phyloP scores from a whole-genome alignment of 2,329 filamentous ascomycete genomes.

The Pleomassaria siparia region DNA sequence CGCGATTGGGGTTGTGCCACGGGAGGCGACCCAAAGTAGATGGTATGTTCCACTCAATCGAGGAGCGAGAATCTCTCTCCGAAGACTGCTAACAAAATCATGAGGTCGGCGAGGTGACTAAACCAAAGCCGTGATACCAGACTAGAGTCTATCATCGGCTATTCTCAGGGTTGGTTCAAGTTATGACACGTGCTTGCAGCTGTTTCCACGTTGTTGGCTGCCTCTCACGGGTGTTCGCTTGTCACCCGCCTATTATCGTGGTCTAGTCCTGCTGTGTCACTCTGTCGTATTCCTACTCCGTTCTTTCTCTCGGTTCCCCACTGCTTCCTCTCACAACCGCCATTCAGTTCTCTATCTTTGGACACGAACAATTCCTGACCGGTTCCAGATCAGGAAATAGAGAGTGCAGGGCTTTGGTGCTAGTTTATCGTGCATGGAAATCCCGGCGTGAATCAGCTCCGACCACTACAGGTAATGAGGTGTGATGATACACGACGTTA shows the following conservation, averaged over 20 bases:
- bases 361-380: not conserved
- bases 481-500: not conserved
- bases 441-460: slow-evolving; percentile 1
- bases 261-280: not conserved
- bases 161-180: too few species aligned
- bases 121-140: too few species aligned
- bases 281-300: not conserved
- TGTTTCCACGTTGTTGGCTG: not conserved
- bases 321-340: too few species aligned
- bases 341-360: too few species aligned
- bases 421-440: not conserved
- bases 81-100: too few species aligned
- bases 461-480: not conserved
- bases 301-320: not conserved
- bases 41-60: too few species aligned
- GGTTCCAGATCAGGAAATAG: not conserved
- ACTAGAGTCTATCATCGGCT: too few species aligned
- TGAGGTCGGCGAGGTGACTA: too few species aligned
- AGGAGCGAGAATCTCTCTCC: too few species aligned
- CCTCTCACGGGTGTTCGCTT: not conserved
- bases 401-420: not conserved
- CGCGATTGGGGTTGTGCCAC: too few species aligned
- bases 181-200: not conserved
- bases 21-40: too few species aligned
- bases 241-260: not conserved